Percentiles rank a stretch among this genome's conserved stretches.
These are phyloP conservation scores for Nitzschia inconspicua DNA, from an alignment of 108 stramenopile genomes.

Conservation along the genomic window DNA sequence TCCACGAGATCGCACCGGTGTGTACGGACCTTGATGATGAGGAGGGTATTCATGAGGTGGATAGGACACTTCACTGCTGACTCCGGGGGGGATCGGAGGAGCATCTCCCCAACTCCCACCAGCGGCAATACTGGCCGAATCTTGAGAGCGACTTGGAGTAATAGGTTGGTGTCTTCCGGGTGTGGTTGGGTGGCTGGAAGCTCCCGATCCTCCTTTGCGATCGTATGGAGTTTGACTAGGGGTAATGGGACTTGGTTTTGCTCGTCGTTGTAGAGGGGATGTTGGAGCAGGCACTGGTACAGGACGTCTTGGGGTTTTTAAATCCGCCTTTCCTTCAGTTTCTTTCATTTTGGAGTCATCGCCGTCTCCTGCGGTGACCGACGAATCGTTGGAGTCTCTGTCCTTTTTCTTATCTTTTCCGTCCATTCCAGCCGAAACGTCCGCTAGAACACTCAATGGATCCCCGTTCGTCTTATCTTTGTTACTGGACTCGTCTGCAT, in stretches of 20 bases:
- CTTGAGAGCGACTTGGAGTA: slow-evolving; percentile 9
- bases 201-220: background rate
- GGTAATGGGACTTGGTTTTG: slow-evolving; percentile 31
- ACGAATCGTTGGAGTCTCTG: background rate
- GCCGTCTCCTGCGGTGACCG: background rate
- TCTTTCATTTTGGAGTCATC: background rate
- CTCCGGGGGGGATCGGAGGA: slow-evolving; percentile 2
- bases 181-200: background rate
- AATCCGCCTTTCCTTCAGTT: background rate
- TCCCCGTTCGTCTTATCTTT: slow-evolving; percentile 27
- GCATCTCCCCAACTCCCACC: slow-evolving; percentile 5
- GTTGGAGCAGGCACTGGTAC: slow-evolving; percentile 26
- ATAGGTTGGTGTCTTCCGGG: slow-evolving; percentile 7
- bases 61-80: background rate
- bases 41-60: background rate
- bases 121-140: background rate
- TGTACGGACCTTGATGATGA: background rate
- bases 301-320: background rate
- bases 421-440: slow-evolving; percentile 35
- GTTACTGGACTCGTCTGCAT: background rate
- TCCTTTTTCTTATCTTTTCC: slow-evolving; percentile 8
- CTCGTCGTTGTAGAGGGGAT: slow-evolving; percentile 20
- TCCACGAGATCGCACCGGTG: background rate
- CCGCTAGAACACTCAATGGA: slow-evolving; percentile 33
- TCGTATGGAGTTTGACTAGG: slow-evolving; percentile 24